phyloP scores from a whole-genome alignment of 768 basidiomycete genomes.

The Trichaptum fuscoviolaceum region DNA sequence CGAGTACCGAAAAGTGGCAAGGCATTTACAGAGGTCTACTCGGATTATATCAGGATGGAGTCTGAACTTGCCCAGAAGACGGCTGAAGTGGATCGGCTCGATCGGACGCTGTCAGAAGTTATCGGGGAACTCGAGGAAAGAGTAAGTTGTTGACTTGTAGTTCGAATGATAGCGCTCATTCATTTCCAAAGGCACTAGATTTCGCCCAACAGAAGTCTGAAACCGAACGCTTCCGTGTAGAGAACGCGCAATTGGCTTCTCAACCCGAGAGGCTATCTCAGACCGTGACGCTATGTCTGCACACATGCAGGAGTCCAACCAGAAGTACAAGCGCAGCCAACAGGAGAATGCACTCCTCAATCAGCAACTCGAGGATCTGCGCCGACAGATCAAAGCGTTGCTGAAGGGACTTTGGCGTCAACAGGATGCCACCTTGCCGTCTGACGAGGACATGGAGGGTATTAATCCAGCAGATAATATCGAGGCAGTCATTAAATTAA shows the following conservation, averaged over 20 bases:
- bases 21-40: conserved; percentile 92
- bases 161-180: conserved; percentile 4
- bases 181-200: conserved; percentile 65
- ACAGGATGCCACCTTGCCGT: conserved; percentile 77
- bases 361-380: conserved; percentile 76
- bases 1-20: conserved; percentile 76
- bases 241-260: conserved; percentile 73
- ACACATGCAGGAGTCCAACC: conserved; percentile 51
- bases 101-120: conserved; percentile 71
- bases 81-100: conserved; percentile 81
- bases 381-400: conserved; percentile 77
- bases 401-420: conserved; percentile 75
- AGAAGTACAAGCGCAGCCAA: conserved; percentile 53
- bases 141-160: conserved; percentile 36
- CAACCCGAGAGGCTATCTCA: conserved; percentile 65
- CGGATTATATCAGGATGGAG: conserved; percentile 83
- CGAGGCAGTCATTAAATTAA: conserved; percentile 82
- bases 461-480: conserved; percentile 52
- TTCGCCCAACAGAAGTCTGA: conserved; percentile 86
- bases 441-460: conserved; percentile 52
- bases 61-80: conserved; percentile 75
- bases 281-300: conserved; percentile 67
- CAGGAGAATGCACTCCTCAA: conserved; percentile 65
- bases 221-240: conserved; percentile 77
- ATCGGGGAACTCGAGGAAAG: conserved; percentile 89